Evolutionary conservation across 768 basidiomycete species (phyloP), one percentile per base, ranked within the genome.

Genomic region (Cystoderma amianthinum): DNA sequence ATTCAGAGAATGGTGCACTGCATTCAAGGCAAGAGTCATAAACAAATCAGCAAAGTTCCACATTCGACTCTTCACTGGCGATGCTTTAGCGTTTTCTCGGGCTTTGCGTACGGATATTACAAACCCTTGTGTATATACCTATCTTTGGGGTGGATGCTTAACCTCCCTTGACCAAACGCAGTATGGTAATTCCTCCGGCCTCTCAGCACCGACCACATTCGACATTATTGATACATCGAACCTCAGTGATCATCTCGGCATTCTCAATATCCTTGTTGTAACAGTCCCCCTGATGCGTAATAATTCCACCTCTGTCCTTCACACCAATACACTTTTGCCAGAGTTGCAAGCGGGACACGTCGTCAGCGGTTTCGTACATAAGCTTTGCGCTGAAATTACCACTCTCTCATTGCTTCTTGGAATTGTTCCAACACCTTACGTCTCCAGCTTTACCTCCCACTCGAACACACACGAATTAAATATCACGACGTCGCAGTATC

Each of bases 151-250:
- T 7, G 51, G 53, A 1, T 36, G 53, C 0, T 48, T 52, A 23
- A 58, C 71, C 22, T 32, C 43, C 17, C 54, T 75, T 5, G 51
- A 61, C 32, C 39, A 46, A 2, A 54, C 47, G 7, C 62, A 65
- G 38, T 69, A 71, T 46, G 38, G 40, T 5, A 21, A 30, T 3
- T 18, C 35, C 22, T 38, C 37, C 3, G n/a, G 25, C 20, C 12
- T 22, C 22, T 19, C 44, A 20, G 62, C 67, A 2, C 71, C 72
- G 1, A 23, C 53, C 6, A 35, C 42, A 2, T 77, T 75, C 48
- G 58, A 68, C 43, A 59, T 71, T 40, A 68, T 77, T 24, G 72
- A 77, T 23, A 68, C 74, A 0, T 75, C 73, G 15, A 74, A 76
- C 43, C 55, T 77, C 19, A 46, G 55, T 1, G 74, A 77, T 48